phyloP scores from a whole-genome alignment of 768 basidiomycete genomes.

The Leucogyrophana mollusca region DNA sequence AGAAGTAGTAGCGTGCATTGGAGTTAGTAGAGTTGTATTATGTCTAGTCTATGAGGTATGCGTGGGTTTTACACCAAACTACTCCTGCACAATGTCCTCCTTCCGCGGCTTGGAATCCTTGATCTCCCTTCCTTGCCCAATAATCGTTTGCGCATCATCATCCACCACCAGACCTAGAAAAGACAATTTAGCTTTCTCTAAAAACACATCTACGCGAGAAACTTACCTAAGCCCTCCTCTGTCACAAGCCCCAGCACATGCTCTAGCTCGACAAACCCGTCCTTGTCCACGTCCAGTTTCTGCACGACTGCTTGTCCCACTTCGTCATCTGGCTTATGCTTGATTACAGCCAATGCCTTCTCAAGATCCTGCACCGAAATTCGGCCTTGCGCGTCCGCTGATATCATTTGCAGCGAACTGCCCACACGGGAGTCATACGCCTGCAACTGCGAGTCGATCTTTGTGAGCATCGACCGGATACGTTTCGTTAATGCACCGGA shows the following conservation, averaged over 20 bases:
- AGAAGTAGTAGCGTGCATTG: too few species aligned
- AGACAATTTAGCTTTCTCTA: conserved; percentile 1
- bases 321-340: conserved; percentile 89
- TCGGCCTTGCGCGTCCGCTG: conserved; percentile 80
- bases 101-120: conserved; percentile 83
- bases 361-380: conserved; percentile 88
- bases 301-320: conserved; percentile 84
- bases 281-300: conserved; percentile 94
- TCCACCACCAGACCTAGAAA: conserved; percentile 74
- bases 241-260: conserved; percentile 88
- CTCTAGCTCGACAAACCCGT: conserved; percentile 93
- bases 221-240: conserved; percentile 81
- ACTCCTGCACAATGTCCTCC: conserved; percentile 92
- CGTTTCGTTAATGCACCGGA: conserved; percentile 91
- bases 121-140: conserved; percentile 82
- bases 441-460: conserved; percentile 89
- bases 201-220: conserved; percentile 1
- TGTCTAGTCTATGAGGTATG: conserved; percentile 10
- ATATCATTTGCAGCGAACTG: conserved; percentile 81
- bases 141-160: conserved; percentile 78
- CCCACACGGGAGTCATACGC: conserved; percentile 91
- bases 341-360: conserved; percentile 90
- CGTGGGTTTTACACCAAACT: conserved; percentile 15
- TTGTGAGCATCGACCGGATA: conserved; percentile 92
- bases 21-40: conserved; percentile 5